Evolutionary conservation across 108 stramenopile genomes (phyloP).

Genomic region (Schizochytrium sp.): DNA sequence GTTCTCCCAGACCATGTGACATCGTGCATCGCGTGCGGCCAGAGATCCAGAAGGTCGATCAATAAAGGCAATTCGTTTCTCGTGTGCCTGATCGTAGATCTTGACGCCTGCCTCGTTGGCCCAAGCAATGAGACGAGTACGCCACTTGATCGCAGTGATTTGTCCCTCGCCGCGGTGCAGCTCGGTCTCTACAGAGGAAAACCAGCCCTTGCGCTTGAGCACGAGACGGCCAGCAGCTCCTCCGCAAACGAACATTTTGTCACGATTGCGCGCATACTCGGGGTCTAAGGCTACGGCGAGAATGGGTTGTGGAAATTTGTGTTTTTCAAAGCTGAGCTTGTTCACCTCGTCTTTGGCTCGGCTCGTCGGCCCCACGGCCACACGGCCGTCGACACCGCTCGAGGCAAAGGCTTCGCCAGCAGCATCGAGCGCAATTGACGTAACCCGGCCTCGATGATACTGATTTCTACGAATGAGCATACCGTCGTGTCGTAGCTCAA

Average conservation of each 20-base stretch:
- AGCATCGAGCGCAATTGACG: background rate
- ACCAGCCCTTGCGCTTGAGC: background rate
- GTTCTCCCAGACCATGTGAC: background rate
- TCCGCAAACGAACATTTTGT: background rate
- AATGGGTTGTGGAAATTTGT: background rate
- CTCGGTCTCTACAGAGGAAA: background rate
- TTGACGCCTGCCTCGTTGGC: constrained; percentile 14
- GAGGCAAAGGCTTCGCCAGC: background rate
- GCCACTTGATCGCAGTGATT: background rate
- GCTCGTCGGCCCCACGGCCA: background rate
- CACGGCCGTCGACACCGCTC: background rate
- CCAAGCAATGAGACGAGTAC: background rate
- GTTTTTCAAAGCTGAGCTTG: background rate
- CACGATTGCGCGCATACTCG: background rate
- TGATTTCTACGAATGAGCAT: background rate
- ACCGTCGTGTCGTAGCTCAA: background rate
- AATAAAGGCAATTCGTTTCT: background rate
- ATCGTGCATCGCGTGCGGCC: background rate
- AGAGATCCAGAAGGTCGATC: background rate
- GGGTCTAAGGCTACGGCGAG: background rate
- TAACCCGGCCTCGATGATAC: background rate
- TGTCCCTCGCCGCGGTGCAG: background rate
- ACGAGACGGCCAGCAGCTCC: background rate
- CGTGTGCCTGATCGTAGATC: background rate
- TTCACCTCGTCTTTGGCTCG: background rate